phyloP scores from a whole-genome alignment of 768 basidiomycete genomes.

The Termitomyces sp. region DNA sequence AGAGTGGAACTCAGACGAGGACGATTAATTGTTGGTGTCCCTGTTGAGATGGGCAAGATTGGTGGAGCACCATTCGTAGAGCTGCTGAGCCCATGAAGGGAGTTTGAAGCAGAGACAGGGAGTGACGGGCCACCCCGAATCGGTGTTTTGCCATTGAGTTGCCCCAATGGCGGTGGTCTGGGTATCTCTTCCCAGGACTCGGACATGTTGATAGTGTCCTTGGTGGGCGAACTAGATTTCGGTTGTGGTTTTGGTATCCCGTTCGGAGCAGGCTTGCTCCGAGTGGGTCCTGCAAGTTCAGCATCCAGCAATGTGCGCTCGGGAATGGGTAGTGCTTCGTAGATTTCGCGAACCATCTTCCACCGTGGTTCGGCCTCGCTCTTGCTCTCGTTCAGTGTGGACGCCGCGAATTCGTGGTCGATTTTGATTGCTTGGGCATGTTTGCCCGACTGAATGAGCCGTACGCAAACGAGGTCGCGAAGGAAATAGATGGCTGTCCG shows the following conservation, averaged over 20 bases:
- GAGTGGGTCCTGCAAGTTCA: constrained; percentile 42
- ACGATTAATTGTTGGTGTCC: background rate
- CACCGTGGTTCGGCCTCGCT: constrained; percentile 53
- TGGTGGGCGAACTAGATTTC: constrained; percentile 7
- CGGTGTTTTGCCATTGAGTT: constrained; percentile 10
- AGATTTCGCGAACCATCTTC: constrained; percentile 69
- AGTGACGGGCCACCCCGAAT: background rate
- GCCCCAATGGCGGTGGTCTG: constrained; percentile 12
- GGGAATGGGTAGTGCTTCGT: constrained; percentile 56
- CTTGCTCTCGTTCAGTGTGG: constrained; percentile 37
- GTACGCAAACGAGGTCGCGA: constrained; percentile 78
- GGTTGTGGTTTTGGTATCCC: constrained; percentile 12
- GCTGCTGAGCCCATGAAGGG: constrained; percentile 16
- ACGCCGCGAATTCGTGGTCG: constrained; percentile 58
- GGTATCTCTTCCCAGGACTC: constrained; percentile 68
- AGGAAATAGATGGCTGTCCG: constrained; percentile 52
- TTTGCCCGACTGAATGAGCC: constrained; percentile 71
- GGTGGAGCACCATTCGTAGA: constrained; percentile 25
- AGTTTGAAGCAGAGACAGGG: constrained; percentile 18
- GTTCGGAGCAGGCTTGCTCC: constrained; percentile 8
- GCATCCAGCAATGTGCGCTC: constrained; percentile 65
- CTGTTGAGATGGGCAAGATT: constrained; percentile 16
- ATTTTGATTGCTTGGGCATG: constrained; percentile 74
- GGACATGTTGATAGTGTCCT: constrained; percentile 35
- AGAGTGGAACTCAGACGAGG: constrained; percentile 31